Evolutionary conservation across 2,329 filamentous ascomycete genomes (phyloP).

Genomic region (Zelopaecilomyces penicillatus): DNA sequence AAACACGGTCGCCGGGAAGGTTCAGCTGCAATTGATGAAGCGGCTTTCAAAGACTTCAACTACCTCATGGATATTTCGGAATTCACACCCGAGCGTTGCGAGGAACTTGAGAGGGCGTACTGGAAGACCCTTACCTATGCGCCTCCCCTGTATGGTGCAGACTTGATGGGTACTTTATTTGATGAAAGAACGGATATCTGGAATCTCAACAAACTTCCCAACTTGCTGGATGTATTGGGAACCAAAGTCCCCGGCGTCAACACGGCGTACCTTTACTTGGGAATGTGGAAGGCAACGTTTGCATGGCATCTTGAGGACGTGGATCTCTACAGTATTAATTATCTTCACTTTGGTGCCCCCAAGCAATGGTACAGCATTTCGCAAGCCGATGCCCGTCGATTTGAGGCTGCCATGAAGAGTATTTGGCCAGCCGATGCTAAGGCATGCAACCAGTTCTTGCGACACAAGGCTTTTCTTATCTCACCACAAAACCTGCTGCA

Average conservation of each 20-base stretch:
- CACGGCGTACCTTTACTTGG: conserved; percentile 92
- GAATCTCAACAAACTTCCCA: conserved; percentile 93
- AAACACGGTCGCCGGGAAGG: conserved; percentile 77
- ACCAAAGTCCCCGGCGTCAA: conserved; percentile 97
- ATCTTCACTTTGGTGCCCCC: conserved; percentile 94
- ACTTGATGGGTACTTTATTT: conserved; percentile 93
- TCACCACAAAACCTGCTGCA: conserved; percentile 81
- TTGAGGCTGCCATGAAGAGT: conserved; percentile 90
- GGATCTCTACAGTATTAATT: conserved; percentile 99
- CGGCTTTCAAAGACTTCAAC: conserved; percentile 82
- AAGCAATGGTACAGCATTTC: conserved; percentile 99
- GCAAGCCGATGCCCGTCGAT: conserved; percentile 84
- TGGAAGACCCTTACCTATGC: conserved; percentile 98
- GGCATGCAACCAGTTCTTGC: conserved; percentile 88
- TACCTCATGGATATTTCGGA: conserved; percentile 83
- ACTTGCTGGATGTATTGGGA: conserved; percentile 85
- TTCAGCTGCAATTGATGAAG: conserved; percentile 75
- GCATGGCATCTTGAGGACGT: conserved; percentile 99
- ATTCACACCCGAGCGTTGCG: conserved; percentile 83
- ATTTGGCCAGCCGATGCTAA: conserved; percentile 95
- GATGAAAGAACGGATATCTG: conserved; percentile 74
- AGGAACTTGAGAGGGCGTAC: conserved; percentile 88
- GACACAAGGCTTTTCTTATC: conserved; percentile 95
- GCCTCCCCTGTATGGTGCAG: conserved; percentile 87
- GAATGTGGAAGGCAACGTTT: conserved; percentile 99